Conservation (phyloP, 1,139 yeast species). For the Taphrina confusa region DNA sequence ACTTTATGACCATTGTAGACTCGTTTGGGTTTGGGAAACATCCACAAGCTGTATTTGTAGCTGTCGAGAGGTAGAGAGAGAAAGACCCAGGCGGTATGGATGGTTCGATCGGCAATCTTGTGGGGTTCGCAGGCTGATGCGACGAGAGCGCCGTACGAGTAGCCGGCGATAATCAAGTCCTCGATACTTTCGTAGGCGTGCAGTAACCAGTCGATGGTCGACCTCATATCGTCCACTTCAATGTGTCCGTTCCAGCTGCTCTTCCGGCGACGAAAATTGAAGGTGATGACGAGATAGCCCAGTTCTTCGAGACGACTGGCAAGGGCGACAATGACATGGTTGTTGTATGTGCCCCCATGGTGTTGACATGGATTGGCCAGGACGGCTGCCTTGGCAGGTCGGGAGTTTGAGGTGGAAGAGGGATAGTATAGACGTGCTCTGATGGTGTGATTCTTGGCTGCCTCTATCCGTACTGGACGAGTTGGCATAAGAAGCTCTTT, state of each 20-base stretch:
- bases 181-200: slow-evolving; percentile 14
- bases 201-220: slow-evolving; percentile 21
- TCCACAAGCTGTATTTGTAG: slow-evolving; percentile 25
- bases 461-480: slow-evolving; percentile 31
- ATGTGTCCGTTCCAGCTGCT: slow-evolving; percentile 21
- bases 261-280: slow-evolving; percentile 31
- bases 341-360: slow-evolving; percentile 25
- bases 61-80: slow-evolving; percentile 19
- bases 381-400: slow-evolving; percentile 21
- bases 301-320: slow-evolving; percentile 15
- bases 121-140: slow-evolving; percentile 33
- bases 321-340: slow-evolving; percentile 25
- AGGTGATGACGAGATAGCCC: slow-evolving; percentile 28
- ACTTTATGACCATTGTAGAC: slow-evolving; percentile 5
- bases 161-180: slow-evolving; percentile 28
- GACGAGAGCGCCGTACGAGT: slow-evolving; percentile 33
- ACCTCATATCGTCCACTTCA: slow-evolving; percentile 20
- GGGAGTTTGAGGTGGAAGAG: slow-evolving; percentile 4
- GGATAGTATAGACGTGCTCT: slow-evolving; percentile 29
- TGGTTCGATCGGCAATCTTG: slow-evolving; percentile 8
- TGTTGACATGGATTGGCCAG: slow-evolving; percentile 26
- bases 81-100: slow-evolving; percentile 15
- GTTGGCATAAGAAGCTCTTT: too few relatives aligned
- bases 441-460: slow-evolving; percentile 20
- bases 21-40: slow-evolving; percentile 30